Conservation (phyloP, 2,329 filamentous ascomycete genomes). For the Chaetomium strumarium region DNA sequence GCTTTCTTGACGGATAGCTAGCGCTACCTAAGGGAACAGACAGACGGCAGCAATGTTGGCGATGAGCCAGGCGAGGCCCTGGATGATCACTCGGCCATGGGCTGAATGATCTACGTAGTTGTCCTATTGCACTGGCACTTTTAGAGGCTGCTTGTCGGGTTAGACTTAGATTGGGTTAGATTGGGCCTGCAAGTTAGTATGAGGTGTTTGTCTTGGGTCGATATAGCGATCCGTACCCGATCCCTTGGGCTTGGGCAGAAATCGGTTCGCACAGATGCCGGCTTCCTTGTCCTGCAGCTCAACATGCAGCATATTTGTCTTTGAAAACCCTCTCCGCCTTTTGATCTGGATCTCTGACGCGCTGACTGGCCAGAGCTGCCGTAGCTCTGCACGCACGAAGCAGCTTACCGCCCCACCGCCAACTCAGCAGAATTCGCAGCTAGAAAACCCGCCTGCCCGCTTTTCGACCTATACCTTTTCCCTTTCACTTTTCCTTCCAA, state of each 20-base stretch:
- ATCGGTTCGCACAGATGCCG: not conserved
- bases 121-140: too few species aligned
- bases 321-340: slow-evolving; percentile 3
- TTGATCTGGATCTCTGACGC: not conserved
- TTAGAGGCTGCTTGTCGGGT: too few species aligned
- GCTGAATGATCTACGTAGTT: too few species aligned
- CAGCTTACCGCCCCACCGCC: slow-evolving; percentile 22
- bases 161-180: too few species aligned
- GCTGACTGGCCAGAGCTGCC: slow-evolving; percentile 1
- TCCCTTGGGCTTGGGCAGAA: slow-evolving; percentile 1
- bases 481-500: slow-evolving; percentile 1
- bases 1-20: too few species aligned
- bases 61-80: too few species aligned
- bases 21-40: too few species aligned
- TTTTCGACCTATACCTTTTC: not conserved
- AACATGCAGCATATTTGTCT: not conserved
- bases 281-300: not conserved
- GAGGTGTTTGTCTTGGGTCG: too few species aligned
- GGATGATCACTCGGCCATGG: too few species aligned
- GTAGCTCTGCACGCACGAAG: not conserved
- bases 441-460: slow-evolving; percentile 3
- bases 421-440: slow-evolving; percentile 18
- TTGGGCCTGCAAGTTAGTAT: too few species aligned
- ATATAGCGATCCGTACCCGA: not conserved
- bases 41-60: too few species aligned